Base-by-base conservation (phyloP, 441 rosid species). In the Lepidium campestre region DNA sequence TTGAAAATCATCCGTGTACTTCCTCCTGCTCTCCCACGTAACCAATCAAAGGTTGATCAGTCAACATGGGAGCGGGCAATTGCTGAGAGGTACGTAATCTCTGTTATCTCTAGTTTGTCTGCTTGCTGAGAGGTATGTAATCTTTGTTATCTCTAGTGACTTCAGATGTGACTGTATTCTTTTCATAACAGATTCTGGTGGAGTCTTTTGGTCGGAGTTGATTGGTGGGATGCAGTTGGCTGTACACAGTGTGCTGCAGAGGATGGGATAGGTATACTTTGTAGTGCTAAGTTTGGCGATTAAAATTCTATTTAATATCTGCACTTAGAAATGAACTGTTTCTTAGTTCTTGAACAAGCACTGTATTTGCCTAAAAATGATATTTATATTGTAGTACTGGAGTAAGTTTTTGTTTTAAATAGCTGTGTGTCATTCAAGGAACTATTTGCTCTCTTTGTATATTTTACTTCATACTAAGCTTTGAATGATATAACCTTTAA, bases 201-300 rank as follows among this genome's bases (percentile, higher is more conserved):
- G 99, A 90, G 98, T 79, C 99, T 95, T 79, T 81, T 92, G 89
- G 98, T 95, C 48, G 98, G 98, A 60, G 99, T 95, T 79, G 98
- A 92, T 81, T 95, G 99, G 99, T 92, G 99, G 98, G 99, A 95
- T 73, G 98, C 97, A 68, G 87, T 95, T 83, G 99, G 99, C 62
- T 95, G 97, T 77, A 92, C 99, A n/a, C 98, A 95, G 77, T 92
- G 99, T 88, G 98, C 98, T 72, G 98, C 98, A 15, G 99, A 95
- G 79, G 97, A 91, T 75, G 87, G 90, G 62, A 90, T 95, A 67
- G 98, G 99, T 92, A 80, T 80, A 83, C 42, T 36, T 23, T 59
- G 14, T 54, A 41, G 47, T 53, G 55, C 49, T 65, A 27, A 27
- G 29, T 55, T 47, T 39, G 25, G 31, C 61, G 13, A 67, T 39